Evolutionary conservation across 2,329 filamentous ascomycete genomes (phyloP).

Genomic region (Xylariaceae sp.): DNA sequence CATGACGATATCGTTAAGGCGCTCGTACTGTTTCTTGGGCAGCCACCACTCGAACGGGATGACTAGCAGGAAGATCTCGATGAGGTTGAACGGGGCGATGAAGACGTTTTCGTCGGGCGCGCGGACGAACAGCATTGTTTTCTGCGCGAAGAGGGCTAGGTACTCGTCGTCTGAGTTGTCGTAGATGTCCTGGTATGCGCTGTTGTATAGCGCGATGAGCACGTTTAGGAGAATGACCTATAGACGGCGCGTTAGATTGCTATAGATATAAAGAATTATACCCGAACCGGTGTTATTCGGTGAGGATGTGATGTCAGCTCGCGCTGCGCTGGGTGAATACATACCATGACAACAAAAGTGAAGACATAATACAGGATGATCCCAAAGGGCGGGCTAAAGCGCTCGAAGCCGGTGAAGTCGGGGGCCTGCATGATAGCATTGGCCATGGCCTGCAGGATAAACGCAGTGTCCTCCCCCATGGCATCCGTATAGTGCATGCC

Average conservation of each 20-base stretch:
- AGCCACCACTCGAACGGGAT: conserved; percentile 96
- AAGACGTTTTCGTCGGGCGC: conserved; percentile 98
- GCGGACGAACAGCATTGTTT: conserved; percentile 94
- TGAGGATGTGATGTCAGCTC: too few relatives aligned
- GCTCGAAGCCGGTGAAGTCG: conserved; percentile 83
- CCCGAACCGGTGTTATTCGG: too few relatives aligned
- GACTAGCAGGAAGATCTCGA: conserved; percentile 77
- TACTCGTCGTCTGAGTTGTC: conserved; percentile 93
- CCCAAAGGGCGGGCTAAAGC: conserved; percentile 88
- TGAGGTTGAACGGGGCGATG: conserved; percentile 89
- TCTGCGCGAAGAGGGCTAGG: conserved; percentile 85
- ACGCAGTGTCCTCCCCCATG: conserved; percentile 63
- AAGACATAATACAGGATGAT: conserved; percentile 96
- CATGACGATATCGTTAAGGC: conserved; percentile 87
- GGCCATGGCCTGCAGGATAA: conserved; percentile 77
- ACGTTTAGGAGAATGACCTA: conserved; percentile 79
- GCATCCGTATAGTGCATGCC: conserved; percentile 82
- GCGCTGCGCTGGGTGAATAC: conserved; percentile 18
- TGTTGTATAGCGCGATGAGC: conserved; percentile 95
- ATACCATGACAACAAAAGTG: conserved; percentile 92
- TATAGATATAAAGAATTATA: too few relatives aligned
- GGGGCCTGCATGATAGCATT: conserved; percentile 90
- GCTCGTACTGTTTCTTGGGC: conserved; percentile 65
- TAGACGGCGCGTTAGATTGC: too few relatives aligned
- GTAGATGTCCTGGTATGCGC: conserved; percentile 91